A percentile compares a stretch with the other conserved stretches of the same genome.
Evolutionary conservation across 441 rosid genomes (phyloP).

Genomic region (Aleurites moluccanus): DNA sequence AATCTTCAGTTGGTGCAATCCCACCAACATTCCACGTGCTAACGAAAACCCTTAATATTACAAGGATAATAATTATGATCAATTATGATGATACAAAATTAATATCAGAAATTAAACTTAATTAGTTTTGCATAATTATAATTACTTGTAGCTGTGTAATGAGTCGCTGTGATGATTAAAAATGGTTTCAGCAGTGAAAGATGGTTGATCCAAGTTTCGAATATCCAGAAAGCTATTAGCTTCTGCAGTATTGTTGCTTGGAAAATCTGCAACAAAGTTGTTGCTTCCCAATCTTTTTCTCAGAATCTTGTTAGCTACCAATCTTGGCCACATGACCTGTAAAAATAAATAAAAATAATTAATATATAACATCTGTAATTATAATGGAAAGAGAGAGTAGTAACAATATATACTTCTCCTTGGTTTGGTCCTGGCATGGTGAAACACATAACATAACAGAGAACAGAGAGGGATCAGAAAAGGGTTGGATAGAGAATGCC

Average conservation of each 20-base stretch:
- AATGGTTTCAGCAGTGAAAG: slow-evolving; percentile 28
- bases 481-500: slow-evolving; percentile 22
- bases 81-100: neutral
- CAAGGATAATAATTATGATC: neutral
- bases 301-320: slow-evolving; percentile 72
- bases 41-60: slow-evolving; percentile 48
- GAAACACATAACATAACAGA: slow-evolving; percentile 11
- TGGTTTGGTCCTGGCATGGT: slow-evolving; percentile 42
- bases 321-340: slow-evolving; percentile 86
- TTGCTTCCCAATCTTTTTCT: slow-evolving; percentile 63
- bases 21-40: slow-evolving; percentile 94
- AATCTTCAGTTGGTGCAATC: slow-evolving; percentile 47
- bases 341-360: neutral
- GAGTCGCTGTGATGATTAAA: slow-evolving; percentile 34
- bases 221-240: slow-evolving; percentile 21
- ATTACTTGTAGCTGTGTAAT: slow-evolving; percentile 52
- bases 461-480: neutral
- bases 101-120: too few relatives aligned
- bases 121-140: neutral
- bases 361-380: neutral
- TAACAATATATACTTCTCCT: slow-evolving; percentile 37
- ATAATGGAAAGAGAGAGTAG: neutral
- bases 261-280: slow-evolving; percentile 77
- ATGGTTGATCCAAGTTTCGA: slow-evolving; percentile 32
- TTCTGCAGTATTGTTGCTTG: slow-evolving; percentile 26